Evolutionary conservation across 371 early-diverging fungal genomes (phyloP).

Genomic region (Actinomortierella wolfii): DNA sequence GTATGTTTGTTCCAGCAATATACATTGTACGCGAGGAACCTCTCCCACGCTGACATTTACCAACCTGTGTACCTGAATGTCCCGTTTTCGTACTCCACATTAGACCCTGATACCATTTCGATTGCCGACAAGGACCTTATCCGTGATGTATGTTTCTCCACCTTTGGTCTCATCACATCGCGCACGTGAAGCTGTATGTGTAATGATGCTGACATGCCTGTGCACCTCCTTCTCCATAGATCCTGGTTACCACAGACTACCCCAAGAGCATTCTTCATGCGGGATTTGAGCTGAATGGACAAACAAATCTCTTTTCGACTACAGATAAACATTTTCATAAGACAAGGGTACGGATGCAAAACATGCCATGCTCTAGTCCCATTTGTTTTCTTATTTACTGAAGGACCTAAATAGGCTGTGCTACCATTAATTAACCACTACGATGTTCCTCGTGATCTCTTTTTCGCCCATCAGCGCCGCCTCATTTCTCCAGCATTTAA

Average conservation of each 20-base stretch:
- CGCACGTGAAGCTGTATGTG: too few relatives aligned
- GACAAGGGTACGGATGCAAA: not conserved
- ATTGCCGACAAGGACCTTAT: slow-evolving; percentile 39
- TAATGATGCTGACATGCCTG: too few relatives aligned
- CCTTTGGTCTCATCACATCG: too few relatives aligned
- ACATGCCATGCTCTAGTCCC: not conserved
- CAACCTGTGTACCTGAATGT: too few relatives aligned
- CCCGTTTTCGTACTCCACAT: too few relatives aligned
- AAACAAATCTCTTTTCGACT: not conserved
- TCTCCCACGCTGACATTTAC: too few relatives aligned
- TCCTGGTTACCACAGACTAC: not conserved
- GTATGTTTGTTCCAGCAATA: too few relatives aligned
- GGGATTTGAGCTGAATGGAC: not conserved
- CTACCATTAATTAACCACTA: not conserved
- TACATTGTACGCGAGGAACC: too few relatives aligned
- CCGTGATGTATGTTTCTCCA: slow-evolving; percentile 1
- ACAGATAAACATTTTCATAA: not conserved
- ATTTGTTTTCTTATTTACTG: not conserved
- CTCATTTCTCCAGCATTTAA: slow-evolving; percentile 33
- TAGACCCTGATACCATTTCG: slow-evolving; percentile 21
- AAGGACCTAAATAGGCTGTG: not conserved
- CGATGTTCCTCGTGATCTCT: not conserved
- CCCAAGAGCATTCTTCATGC: not conserved
- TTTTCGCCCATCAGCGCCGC: slow-evolving; percentile 15
- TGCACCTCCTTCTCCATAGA: not conserved